Conservation (phyloP, 1,139 yeast species). For the Geotrichum siamense region DNA sequence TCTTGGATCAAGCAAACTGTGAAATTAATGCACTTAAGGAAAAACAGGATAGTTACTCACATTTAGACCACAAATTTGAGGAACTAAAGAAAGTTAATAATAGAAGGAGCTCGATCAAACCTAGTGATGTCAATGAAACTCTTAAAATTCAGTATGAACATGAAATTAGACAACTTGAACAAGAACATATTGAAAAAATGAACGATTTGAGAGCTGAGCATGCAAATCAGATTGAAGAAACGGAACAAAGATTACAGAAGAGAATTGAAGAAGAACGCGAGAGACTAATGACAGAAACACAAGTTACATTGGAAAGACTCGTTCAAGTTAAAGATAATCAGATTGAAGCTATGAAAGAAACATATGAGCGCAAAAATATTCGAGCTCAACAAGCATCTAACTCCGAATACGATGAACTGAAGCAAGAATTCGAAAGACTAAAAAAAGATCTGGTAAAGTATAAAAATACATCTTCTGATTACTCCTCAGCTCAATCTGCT, state of each 20-base stretch:
- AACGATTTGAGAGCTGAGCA: conserved; percentile 6
- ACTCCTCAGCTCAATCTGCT: background rate
- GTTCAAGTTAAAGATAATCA: conserved; percentile 13
- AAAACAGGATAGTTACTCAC: conserved; percentile 1
- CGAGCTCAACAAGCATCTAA: conserved; percentile 11
- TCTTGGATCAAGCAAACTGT: conserved; percentile 9
- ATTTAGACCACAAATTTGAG: conserved; percentile 6
- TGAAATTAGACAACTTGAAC: conserved; percentile 10
- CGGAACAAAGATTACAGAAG: conserved; percentile 8
- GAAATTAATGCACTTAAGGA: conserved; percentile 8
- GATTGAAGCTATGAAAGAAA: conserved; percentile 10
- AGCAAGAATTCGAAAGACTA: conserved; percentile 4
- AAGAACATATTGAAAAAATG: conserved; percentile 7
- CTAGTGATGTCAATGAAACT: background rate
- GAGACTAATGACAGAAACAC: conserved; percentile 9
- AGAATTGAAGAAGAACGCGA: conserved; percentile 12
- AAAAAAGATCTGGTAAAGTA: conserved; percentile 8
- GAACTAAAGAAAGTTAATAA: conserved; percentile 1
- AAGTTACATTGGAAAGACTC: conserved; percentile 7
- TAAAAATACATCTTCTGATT: background rate
- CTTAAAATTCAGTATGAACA: conserved; percentile 4
- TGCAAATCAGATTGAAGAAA: conserved; percentile 5
- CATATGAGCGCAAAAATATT: conserved; percentile 7
- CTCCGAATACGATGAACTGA: conserved; percentile 12
- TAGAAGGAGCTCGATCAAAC: conserved; percentile 1